phyloP scores from a whole-genome alignment of 352 stramenopile genomes.

The Pilasporangium apinafurcum region DNA sequence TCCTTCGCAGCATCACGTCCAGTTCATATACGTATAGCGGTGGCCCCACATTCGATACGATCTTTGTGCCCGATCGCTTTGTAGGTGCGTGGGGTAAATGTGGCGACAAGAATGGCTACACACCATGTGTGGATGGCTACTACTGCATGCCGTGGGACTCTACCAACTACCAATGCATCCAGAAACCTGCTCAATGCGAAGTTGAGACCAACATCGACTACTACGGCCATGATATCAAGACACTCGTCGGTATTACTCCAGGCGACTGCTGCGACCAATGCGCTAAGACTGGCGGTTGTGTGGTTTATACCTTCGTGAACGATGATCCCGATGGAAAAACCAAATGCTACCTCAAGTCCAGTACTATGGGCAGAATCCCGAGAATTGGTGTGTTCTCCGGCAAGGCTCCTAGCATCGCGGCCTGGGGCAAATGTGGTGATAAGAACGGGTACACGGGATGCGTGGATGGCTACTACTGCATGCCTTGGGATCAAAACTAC shows the following conservation, averaged over 20 bases:
- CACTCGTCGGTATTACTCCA: constrained; percentile 2
- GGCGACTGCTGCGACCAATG: constrained; percentile 3
- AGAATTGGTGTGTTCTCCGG: too few species aligned
- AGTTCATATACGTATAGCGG: too few species aligned
- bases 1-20: too few species aligned
- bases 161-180: constrained; percentile 49
- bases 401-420: too few species aligned
- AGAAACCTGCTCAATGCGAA: constrained; percentile 7
- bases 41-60: too few species aligned
- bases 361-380: background rate
- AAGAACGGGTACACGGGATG: too few species aligned
- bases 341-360: background rate
- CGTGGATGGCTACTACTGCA: too few species aligned
- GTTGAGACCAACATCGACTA: constrained; percentile 22
- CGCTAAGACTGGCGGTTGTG: background rate
- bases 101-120: constrained; percentile 14
- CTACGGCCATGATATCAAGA: constrained; percentile 13
- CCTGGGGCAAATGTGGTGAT: too few species aligned
- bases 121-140: constrained; percentile 27
- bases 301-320: background rate
- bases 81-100: too few species aligned
- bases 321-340: background rate
- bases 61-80: too few species aligned
- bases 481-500: constrained; percentile 18
- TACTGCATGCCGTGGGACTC: constrained; percentile 61